Conservation (phyloP, 164 flowering plant genomes). For the Echeveria elegans region DNA sequence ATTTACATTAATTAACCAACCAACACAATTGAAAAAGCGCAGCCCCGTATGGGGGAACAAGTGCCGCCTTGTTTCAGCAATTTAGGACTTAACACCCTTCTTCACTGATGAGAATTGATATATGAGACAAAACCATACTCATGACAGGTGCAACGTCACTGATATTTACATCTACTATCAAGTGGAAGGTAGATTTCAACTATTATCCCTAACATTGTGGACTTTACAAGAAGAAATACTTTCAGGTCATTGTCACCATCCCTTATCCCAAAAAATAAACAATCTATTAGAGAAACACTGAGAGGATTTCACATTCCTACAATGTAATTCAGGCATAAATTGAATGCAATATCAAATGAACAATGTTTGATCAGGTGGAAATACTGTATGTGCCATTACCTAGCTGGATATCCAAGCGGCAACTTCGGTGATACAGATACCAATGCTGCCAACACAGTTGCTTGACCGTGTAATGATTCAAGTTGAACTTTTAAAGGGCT, state of each 20-base stretch:
- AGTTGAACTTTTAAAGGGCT: conserved; percentile 56
- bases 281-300: too few relatives aligned
- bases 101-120: too few relatives aligned
- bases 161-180: neutral
- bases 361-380: too few relatives aligned
- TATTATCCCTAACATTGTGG: neutral
- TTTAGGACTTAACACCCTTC: too few relatives aligned
- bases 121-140: neutral
- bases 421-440: conserved; percentile 70
- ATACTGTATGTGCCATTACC: conserved; percentile 47
- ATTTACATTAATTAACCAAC: neutral
- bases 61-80: too few relatives aligned
- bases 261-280: neutral
- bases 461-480: conserved; percentile 89
- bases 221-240: neutral
- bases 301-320: too few relatives aligned
- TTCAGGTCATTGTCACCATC: neutral
- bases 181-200: neutral
- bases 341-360: too few relatives aligned
- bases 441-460: conserved; percentile 71
- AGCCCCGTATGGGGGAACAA: neutral
- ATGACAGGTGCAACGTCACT: neutral
- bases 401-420: conserved; percentile 93
- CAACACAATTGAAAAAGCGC: neutral
- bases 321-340: too few relatives aligned